Conservation (phyloP, 2,329 filamentous ascomycete genomes). For the Cercospora sp. region DNA sequence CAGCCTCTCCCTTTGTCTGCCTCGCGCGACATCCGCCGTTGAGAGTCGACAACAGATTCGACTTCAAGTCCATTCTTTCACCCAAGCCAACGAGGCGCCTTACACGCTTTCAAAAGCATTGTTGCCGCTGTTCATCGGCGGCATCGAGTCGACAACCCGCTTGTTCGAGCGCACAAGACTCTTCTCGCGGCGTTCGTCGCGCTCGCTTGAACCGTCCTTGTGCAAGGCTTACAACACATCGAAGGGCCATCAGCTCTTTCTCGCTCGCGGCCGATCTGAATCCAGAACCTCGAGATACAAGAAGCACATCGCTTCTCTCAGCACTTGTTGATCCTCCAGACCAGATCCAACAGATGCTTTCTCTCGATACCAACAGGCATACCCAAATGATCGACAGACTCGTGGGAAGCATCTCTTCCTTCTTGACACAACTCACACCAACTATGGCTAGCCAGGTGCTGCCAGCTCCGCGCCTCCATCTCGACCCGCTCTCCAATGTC, state of each 20-base stretch:
- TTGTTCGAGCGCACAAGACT: conserved; percentile 17
- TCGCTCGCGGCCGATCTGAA: background rate
- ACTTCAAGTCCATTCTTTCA: background rate
- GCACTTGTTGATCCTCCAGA: background rate
- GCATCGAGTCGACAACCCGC: conserved; percentile 6
- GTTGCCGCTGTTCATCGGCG: conserved; percentile 18
- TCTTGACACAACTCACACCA: background rate
- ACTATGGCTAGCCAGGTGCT: background rate
- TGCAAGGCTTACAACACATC: conserved; percentile 11
- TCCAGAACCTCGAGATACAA: background rate
- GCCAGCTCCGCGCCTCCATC: background rate
- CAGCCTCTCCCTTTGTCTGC: background rate
- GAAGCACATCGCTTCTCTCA: background rate
- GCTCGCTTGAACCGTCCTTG: conserved; percentile 17
- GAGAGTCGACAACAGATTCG: background rate
- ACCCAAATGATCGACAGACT: background rate
- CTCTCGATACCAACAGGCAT: background rate
- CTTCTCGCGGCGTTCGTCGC: conserved; percentile 12
- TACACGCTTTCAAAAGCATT: background rate
- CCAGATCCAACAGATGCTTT: background rate
- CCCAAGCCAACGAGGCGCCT: conserved; percentile 12
- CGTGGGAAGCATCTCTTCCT: background rate
- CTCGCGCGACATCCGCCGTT: background rate
- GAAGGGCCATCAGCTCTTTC: background rate
- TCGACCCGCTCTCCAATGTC: background rate